Evolutionary conservation across 2,329 filamentous ascomycete species (phyloP).

Genomic region (Cordyceps cateniannulata): DNA sequence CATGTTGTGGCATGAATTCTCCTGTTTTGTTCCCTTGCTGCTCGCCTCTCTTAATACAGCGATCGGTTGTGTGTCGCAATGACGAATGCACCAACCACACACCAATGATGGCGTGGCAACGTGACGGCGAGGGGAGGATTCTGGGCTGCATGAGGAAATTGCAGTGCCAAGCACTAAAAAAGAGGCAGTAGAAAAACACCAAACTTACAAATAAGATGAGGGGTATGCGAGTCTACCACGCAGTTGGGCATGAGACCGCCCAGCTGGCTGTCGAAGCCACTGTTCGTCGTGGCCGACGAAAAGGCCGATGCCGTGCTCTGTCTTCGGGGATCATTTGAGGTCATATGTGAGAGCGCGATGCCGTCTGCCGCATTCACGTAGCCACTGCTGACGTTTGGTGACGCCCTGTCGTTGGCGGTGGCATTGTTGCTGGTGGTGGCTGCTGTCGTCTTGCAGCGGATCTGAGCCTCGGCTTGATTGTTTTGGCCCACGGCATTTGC

Average conservation of each 20-base stretch:
- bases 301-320: conserved; percentile 26
- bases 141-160: neutral
- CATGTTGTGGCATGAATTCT: neutral
- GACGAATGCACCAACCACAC: neutral
- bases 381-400: neutral
- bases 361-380: conserved; percentile 1
- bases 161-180: neutral
- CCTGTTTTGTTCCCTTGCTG: neutral
- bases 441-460: conserved; percentile 33
- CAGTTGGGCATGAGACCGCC: conserved; percentile 21
- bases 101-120: neutral
- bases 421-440: conserved; percentile 19
- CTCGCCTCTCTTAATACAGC: neutral
- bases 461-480: conserved; percentile 38
- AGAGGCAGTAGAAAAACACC: conserved; percentile 3
- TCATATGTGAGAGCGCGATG: conserved; percentile 17
- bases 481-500: conserved; percentile 30
- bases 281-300: conserved; percentile 12
- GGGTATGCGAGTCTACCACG: conserved; percentile 36
- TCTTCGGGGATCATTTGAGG: conserved; percentile 29
- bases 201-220: conserved; percentile 29
- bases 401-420: neutral
- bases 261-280: conserved; percentile 24
- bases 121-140: neutral
- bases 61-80: neutral